Base-by-base conservation (phyloP, 352 stramenopile species). In the Phytophthora sojae region DNA sequence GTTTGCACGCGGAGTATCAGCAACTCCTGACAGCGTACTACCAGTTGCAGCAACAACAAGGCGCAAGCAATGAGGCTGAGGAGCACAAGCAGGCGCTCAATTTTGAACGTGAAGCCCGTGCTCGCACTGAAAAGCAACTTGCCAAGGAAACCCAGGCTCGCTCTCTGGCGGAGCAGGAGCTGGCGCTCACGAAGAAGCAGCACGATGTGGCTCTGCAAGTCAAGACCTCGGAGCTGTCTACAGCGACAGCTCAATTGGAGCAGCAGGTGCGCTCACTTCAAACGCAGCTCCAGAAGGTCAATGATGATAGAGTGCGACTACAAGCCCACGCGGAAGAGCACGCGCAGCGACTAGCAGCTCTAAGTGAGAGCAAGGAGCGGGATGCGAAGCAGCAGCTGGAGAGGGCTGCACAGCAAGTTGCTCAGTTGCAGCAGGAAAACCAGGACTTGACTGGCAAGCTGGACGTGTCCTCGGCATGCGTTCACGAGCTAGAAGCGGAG, bases 1-100 rank as follows among this genome's bases (percentile, higher is more conserved):
- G 84, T 26, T 75, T 95, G 37, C 85, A 95, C 52, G 74, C 71
- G 1, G 88, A 95, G 56, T 93, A 93, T 44, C 88, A 95, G 67
- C 81, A 92, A 57, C 69, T 95, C 4, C 69, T 91, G 23, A 83
- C 74, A 1, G 88, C 88, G 12, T 93, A 86, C 45, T 92, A 93
- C 69, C 84, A 93, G 72, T 61, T 77, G 0, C 73, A 80, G 35
- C 90, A 91, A 58, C 78, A 91, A 64, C 83, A 93, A 65, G 67
- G 80, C 6, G 69, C 79, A 1, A 77, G 68, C 69, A 86, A 71
- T n/a, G 85, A 87, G 29, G 71, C 60, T 23, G 85, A 93, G 35
- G 79, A 89, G 57, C 81, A 89, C 51, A 75, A 75, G 29, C 80
- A 92, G 30, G 85, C 76, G 11, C 60, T 93, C 3, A 82, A 69